Percentiles rank a stretch among this genome's conserved stretches.
phyloP scores from a whole-genome alignment of 345 rosid genomes.

The Corchorus capsularis region DNA sequence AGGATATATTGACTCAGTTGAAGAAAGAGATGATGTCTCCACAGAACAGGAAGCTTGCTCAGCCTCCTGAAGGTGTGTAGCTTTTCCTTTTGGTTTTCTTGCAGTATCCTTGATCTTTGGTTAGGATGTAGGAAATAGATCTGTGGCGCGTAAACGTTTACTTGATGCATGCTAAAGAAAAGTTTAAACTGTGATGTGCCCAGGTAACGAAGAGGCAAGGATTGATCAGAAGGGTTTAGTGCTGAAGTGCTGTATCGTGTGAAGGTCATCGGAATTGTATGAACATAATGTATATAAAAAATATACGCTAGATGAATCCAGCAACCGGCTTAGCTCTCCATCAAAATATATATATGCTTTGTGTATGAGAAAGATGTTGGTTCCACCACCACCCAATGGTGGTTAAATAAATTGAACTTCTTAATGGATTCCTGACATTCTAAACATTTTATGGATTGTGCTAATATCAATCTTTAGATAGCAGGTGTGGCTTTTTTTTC shows the following conservation, averaged over 20 bases:
- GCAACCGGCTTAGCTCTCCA: conserved; percentile 29
- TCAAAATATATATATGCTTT: conserved; percentile 17
- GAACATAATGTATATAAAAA: conserved; percentile 39
- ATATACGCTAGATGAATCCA: conserved; percentile 27
- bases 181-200: conserved; percentile 7
- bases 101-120: not conserved
- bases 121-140: not conserved
- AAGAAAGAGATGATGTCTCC: conserved; percentile 85
- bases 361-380: conserved; percentile 29
- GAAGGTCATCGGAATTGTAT: conserved; percentile 26
- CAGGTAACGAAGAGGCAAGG: conserved; percentile 91
- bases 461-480: not conserved
- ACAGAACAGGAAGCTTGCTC: conserved; percentile 73
- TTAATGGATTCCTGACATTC: conserved; percentile 17
- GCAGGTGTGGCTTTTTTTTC: not conserved
- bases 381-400: conserved; percentile 27
- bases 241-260: conserved; percentile 76
- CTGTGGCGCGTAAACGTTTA: not conserved
- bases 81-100: not conserved
- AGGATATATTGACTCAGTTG: conserved; percentile 65
- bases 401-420: conserved; percentile 37
- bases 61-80: conserved; percentile 76
- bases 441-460: conserved; percentile 8
- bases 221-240: conserved; percentile 80
- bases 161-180: not conserved